Base-by-base conservation (phyloP, 306 rosid species). In the Corylus americana region DNA sequence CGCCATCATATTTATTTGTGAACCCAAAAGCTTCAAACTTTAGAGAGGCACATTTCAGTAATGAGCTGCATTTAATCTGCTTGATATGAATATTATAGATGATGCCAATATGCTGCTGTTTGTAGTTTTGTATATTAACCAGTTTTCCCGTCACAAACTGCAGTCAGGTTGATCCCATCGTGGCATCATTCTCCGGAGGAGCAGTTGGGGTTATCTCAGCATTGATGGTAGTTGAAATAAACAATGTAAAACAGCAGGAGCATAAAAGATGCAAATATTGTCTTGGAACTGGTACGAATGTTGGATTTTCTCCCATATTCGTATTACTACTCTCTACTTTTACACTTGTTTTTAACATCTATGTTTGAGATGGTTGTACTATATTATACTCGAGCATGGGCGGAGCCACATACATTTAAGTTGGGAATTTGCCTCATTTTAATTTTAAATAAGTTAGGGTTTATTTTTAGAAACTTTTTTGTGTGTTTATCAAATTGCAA, bases 81-180 rank as follows among this genome's bases (percentile, higher is more conserved):
- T 75, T 45, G 49, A 14, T 64, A 39, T 1, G 53, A 48, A 77
- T 76, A 69, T 80, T 71, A 55, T 73, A 53, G 54, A 72, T 69
- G 78, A 35, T 69, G 55, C 64, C 27, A 17, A 45, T 73, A 7
- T 58, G 39, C 70, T 79, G 12, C 54, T 76, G 16, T 61, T 68
- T 70, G 12, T 53, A 69, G 22, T 81, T 35, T 77, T 49, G n/a
- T 50, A 51, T 79, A 29, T 75, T 73, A 54, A 86, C 49, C 42
- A 47, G 42, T 29, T 49, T 69, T 39, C 8, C 12, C 79, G 77
- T 85, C 82, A 66, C 66, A 48, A 77, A 79, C 47, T 88, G 64
- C 91, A 95, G 98, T 89, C 91, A 95, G 84, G 98, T 95, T 80
- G 98, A 95, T 87, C 98, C 98, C 73, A 92, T 95, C 31, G 98